Percentiles rank a stretch among this genome's conserved stretches.
Conservation (phyloP, 805 yeast species). For the Cyberlindnera petersonii region DNA sequence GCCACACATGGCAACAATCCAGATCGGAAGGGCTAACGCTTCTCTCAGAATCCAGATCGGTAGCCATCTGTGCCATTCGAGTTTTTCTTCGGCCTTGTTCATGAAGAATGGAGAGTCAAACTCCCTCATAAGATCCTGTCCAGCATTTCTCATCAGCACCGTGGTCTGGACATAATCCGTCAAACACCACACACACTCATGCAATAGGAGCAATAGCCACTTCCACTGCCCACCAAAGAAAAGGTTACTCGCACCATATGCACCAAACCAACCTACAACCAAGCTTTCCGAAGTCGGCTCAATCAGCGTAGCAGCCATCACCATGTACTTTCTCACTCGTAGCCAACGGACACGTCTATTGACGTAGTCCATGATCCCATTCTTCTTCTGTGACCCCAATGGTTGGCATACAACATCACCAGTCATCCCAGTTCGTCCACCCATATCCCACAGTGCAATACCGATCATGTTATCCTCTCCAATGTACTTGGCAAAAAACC, state of each 20-base stretch:
- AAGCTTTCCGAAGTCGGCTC: constrained; percentile 86
- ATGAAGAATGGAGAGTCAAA: constrained; percentile 30
- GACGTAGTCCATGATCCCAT: constrained; percentile 50
- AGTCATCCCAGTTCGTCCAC: constrained; percentile 74
- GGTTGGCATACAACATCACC: constrained; percentile 82
- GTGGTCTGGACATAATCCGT: constrained; percentile 61
- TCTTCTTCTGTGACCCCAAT: constrained; percentile 36
- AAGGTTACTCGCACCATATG: constrained; percentile 50
- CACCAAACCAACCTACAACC: constrained; percentile 62
- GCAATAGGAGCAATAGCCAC: constrained; percentile 41
- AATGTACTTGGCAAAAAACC: constrained; percentile 72
- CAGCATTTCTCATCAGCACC: constrained; percentile 34
- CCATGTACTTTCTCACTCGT: constrained; percentile 85
- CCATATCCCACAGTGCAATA: constrained; percentile 70
- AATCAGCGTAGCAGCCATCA: constrained; percentile 71
- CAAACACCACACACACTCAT: constrained; percentile 57
- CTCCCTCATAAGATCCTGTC: constrained; percentile 18
- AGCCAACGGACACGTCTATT: constrained; percentile 78
- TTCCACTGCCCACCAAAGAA: constrained; percentile 35
- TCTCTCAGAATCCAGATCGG: constrained; percentile 69
- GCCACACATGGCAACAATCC: constrained; percentile 79
- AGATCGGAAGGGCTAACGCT: constrained; percentile 71
- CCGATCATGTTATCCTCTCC: constrained; percentile 95
- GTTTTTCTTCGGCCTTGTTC: constrained; percentile 19
- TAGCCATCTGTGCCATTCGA: constrained; percentile 25